Evolutionary conservation across 2,329 filamentous ascomycete genomes (phyloP), one percentile per base, ranked within the genome.

Genomic region (Botryosphaeria dothidea): DNA sequence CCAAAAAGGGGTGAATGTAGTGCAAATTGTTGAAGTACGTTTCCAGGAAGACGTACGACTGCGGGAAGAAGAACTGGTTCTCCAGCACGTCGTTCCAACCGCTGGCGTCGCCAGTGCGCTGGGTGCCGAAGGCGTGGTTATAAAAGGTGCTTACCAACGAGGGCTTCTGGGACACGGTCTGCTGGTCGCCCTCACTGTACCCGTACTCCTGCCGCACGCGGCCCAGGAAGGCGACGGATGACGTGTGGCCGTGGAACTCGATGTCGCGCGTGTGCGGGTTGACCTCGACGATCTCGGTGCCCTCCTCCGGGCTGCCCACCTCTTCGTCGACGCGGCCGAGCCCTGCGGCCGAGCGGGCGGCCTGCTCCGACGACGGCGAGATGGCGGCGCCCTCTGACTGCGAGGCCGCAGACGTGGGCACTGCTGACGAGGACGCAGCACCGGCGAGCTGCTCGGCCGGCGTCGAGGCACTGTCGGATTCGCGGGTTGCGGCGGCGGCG

Each of bases 21-120:
- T 83, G 81, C 4, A 83, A 76, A 36, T 80, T 82, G 13, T 80
- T 78, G 62, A 84, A 83, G 71, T 82, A 83, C 13, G 76, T 78
- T 66, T 81, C 78, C 58, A 83, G 72, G 36, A 84, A 83, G 1
- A 76, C 69, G 65, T 80, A 78, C 6, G 80, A 81, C 49, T 83
- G 78, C 1, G 78, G 77, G 58, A 80, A 80, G 51, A 81, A 77
- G 64, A 76, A 78, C n/a, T 77, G 67, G 27, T 72, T 69, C 3
- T 70, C 68, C n/a, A 61, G 6, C 17, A 45, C 45, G 3, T 68
- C 65, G 68, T 66, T 19, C 51, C 61, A 27, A 25, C 54, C 45
- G 62, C 56, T 31, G 49, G 41, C 34, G 23, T 51, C 57, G 15
- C 56, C 56, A 11, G 41, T 67, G 19, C 34, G 41, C 48, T 61